phyloP scores from a whole-genome alignment of 306 rosid species.

The Aeschynomene evenia region DNA sequence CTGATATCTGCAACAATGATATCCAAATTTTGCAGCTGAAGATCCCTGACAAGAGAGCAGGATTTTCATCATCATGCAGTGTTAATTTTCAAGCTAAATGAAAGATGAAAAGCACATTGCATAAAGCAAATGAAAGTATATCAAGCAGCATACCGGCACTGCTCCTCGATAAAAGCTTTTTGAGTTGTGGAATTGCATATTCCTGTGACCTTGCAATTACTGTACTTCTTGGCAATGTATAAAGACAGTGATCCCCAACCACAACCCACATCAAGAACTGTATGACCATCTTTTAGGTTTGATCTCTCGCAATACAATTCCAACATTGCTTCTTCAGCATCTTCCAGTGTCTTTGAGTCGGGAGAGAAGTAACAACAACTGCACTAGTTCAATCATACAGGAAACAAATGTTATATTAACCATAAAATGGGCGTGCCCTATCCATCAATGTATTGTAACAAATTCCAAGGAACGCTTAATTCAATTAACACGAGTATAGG shows the following conservation, averaged over 20 bases:
- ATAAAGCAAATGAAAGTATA: slow-evolving; percentile 10
- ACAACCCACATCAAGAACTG: slow-evolving; percentile 86
- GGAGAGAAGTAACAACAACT: slow-evolving; percentile 81
- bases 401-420: not conserved
- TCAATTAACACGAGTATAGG: not conserved
- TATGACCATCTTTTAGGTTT: slow-evolving; percentile 63
- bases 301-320: slow-evolving; percentile 73
- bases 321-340: slow-evolving; percentile 85
- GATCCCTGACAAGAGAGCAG: slow-evolving; percentile 48
- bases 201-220: slow-evolving; percentile 76
- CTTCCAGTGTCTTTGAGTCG: slow-evolving; percentile 61
- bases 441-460: too few relatives aligned
- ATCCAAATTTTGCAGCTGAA: slow-evolving; percentile 63
- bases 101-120: not conserved
- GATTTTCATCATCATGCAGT: slow-evolving; percentile 19
- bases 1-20: slow-evolving; percentile 78
- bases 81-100: slow-evolving; percentile 10
- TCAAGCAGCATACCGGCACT: slow-evolving; percentile 44
- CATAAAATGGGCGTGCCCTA: not conserved
- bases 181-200: slow-evolving; percentile 85
- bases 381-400: slow-evolving; percentile 29
- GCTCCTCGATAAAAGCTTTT: slow-evolving; percentile 67
- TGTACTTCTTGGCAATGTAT: slow-evolving; percentile 69
- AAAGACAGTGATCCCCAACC: slow-evolving; percentile 92
- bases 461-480: too few relatives aligned